Evolutionary conservation across 805 yeast species (phyloP).

Genomic region (Zygosaccharomyces pseudorouxii): DNA sequence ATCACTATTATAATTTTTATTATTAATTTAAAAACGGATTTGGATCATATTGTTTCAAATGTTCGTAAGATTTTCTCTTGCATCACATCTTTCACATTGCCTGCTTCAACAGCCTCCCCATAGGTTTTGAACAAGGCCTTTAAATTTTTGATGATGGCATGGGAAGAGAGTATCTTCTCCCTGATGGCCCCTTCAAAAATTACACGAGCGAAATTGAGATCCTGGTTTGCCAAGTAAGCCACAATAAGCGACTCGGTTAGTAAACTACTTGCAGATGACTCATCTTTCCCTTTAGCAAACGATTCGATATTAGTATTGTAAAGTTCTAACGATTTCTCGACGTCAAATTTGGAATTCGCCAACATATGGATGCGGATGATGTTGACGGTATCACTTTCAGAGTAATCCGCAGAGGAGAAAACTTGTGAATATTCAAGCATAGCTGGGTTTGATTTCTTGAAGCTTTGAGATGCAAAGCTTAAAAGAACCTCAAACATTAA

Average conservation of each 20-base stretch:
- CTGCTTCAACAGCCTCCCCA: conserved; percentile 44
- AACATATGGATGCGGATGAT: conserved; percentile 41
- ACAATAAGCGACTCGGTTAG: conserved; percentile 46
- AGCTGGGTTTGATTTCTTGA: conserved; percentile 30
- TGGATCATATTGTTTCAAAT: conserved; percentile 5
- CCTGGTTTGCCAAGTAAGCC: conserved; percentile 41
- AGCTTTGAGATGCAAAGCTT: conserved; percentile 40
- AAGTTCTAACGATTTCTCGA: conserved; percentile 39
- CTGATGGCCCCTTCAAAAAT: conserved; percentile 45
- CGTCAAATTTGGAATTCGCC: conserved; percentile 38
- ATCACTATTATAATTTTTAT: background rate
- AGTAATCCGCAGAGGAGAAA: conserved; percentile 27
- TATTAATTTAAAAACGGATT: background rate
- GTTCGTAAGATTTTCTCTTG: conserved; percentile 5
- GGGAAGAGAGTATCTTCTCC: conserved; percentile 38
- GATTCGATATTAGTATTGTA: conserved; percentile 44
- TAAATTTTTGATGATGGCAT: conserved; percentile 39
- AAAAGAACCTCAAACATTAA: conserved; percentile 41
- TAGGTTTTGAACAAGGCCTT: conserved; percentile 44
- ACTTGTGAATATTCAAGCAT: conserved; percentile 39
- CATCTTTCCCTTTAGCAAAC: conserved; percentile 35
- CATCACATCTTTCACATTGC: conserved; percentile 5
- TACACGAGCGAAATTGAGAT: conserved; percentile 51
- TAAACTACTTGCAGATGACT: conserved; percentile 40
- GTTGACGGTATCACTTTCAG: conserved; percentile 31